phyloP scores from a whole-genome alignment of 495 filamentous ascomycete species.

The Neurospora africana region DNA sequence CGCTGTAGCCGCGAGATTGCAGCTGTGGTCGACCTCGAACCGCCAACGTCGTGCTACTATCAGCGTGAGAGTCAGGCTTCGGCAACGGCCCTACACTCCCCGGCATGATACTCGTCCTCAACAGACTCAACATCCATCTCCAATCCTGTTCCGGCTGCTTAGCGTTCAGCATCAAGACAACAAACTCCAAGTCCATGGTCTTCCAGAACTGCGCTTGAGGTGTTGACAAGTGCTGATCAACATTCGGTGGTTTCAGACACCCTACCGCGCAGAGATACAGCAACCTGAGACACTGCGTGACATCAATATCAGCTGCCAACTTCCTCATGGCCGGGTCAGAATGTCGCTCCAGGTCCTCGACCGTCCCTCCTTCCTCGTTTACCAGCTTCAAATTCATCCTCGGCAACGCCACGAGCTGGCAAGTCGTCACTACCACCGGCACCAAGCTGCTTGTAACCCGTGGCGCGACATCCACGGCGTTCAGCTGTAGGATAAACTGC shows the following conservation, averaged over 20 bases:
- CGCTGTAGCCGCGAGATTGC: background rate
- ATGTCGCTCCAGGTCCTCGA: constrained; percentile 12
- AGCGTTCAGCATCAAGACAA: constrained; percentile 31
- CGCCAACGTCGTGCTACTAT: constrained; percentile 5
- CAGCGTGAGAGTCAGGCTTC: constrained; percentile 8
- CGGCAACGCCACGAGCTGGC: constrained; percentile 19
- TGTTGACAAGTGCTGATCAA: constrained; percentile 3
- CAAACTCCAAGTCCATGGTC: constrained; percentile 36
- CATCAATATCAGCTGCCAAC: constrained; percentile 23
- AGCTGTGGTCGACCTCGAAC: constrained; percentile 4
- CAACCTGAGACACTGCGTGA: constrained; percentile 28
- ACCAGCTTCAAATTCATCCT: constrained; percentile 5
- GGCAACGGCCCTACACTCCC: constrained; percentile 36
- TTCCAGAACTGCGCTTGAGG: constrained; percentile 32
- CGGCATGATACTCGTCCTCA: constrained; percentile 32
- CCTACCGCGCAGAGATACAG: constrained; percentile 31
- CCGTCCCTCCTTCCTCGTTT: constrained; percentile 11
- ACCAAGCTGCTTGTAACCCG: constrained; percentile 32
- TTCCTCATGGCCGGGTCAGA: constrained; percentile 14
- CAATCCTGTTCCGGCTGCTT: constrained; percentile 36
- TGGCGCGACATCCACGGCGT: constrained; percentile 29
- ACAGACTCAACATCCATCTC: constrained; percentile 26
- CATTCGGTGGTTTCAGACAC: constrained; percentile 16
- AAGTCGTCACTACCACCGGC: constrained; percentile 29
- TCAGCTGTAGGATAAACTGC: constrained; percentile 27